These are phyloP conservation scores for Paracoccidioides brasiliensis DNA, from an alignment of 2,329 filamentous ascomycete species.

Conservation along the genomic window DNA sequence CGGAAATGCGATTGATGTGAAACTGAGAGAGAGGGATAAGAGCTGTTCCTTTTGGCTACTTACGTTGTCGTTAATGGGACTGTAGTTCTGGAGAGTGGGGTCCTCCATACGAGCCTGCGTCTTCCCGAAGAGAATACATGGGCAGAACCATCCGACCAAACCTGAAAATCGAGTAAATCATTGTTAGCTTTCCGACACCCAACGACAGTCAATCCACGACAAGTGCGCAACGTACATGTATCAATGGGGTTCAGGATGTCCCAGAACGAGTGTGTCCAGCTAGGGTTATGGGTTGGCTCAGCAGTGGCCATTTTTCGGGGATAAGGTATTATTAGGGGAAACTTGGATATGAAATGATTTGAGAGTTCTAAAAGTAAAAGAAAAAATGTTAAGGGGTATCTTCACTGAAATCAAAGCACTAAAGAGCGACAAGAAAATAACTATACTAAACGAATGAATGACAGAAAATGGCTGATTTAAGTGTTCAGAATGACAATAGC, in stretches of 20 bases:
- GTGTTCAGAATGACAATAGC: not conserved
- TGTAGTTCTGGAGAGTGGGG: slow-evolving; percentile 2
- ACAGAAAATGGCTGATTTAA: not conserved
- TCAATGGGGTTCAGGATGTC: slow-evolving; percentile 4
- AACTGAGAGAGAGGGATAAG: not conserved
- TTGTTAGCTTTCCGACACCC: not conserved
- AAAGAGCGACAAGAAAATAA: not conserved
- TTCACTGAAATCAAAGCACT: not conserved
- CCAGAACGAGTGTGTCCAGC: slow-evolving; percentile 5
- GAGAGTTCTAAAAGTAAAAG: not conserved
- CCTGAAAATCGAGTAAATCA: not conserved
- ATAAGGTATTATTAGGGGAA: not conserved
- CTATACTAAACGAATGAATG: not conserved
- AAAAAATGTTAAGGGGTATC: not conserved
- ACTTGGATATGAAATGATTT: not conserved
- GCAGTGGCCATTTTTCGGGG: not conserved
- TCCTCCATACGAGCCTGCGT: slow-evolving; percentile 4
- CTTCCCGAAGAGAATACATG: slow-evolving; percentile 5
- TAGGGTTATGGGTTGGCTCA: not conserved
- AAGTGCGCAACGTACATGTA: not conserved
- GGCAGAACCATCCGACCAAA: slow-evolving; percentile 5
- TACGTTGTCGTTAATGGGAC: slow-evolving; percentile 6
- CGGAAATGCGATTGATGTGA: not conserved
- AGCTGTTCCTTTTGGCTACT: not conserved
- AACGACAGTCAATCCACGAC: too few relatives aligned